Conservation (phyloP, 768 basidiomycete species). For the Termitomyces sp. region DNA sequence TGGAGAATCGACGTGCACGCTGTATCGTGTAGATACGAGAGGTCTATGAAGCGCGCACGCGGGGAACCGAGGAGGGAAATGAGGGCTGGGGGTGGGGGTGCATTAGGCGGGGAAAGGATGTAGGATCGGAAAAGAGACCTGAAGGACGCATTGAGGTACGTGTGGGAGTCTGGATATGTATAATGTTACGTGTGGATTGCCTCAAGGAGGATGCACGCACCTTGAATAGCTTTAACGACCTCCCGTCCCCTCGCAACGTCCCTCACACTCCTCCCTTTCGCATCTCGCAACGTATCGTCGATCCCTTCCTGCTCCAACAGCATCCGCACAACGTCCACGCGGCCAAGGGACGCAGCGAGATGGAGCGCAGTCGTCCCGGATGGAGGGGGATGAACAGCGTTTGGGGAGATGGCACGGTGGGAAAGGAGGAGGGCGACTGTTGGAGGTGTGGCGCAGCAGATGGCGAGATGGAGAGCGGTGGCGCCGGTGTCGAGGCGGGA, state of each 20-base stretch:
- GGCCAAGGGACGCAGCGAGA: conserved; percentile 64
- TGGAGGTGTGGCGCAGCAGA: conserved; percentile 74
- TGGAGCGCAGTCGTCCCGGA: conserved; percentile 75
- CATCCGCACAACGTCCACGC: conserved; percentile 68
- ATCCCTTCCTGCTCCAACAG: conserved; percentile 77
- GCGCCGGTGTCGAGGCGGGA: conserved; percentile 69
- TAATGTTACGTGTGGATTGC: no score
- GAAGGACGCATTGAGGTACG: conserved; percentile 70
- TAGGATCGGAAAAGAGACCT: conserved; percentile 72
- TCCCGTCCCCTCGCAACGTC: conserved; percentile 76
- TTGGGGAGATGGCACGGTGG: conserved; percentile 76
- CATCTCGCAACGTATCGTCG: conserved; percentile 74
- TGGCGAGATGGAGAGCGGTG: conserved; percentile 75
- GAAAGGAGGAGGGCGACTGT: conserved; percentile 67
- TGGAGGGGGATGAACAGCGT: conserved; percentile 67
- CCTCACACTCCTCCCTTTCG: conserved; percentile 58
- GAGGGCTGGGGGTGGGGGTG: conserved; percentile 40
- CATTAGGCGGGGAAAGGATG: conserved; percentile 50
- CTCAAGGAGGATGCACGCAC: no score
- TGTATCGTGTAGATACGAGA: conserved; percentile 77
- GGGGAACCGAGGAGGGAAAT: conserved; percentile 63
- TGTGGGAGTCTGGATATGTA: conserved; percentile 61
- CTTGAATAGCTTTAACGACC: conserved; percentile 60
- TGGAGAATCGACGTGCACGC: conserved; percentile 79
- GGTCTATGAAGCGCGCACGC: conserved; percentile 65